Evolutionary conservation across 2,329 filamentous ascomycete species (phyloP).

Genomic region (Pseudogymnoascus sp.): DNA sequence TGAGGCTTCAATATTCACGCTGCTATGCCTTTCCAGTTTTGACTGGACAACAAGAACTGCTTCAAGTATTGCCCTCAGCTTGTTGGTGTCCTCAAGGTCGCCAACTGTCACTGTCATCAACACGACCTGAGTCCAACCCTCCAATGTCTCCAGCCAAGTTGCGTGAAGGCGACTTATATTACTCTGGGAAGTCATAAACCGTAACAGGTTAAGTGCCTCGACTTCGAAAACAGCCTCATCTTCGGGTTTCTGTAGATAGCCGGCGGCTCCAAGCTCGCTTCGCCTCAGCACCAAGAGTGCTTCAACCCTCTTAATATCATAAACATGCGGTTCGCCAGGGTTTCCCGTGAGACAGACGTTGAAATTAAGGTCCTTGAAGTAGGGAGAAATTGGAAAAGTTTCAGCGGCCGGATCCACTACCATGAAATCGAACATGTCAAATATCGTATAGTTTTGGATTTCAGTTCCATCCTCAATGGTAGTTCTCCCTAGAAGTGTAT

Average conservation of each 20-base stretch:
- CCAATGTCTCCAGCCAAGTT: constrained; percentile 57
- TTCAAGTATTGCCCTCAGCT: constrained; percentile 73
- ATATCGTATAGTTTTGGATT: constrained; percentile 64
- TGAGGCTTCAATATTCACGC: constrained; percentile 60
- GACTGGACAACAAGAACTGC: constrained; percentile 81
- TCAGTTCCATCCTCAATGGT: constrained; percentile 57
- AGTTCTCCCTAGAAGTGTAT: constrained; percentile 70
- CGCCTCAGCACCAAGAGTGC: constrained; percentile 66
- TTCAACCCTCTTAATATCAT: constrained; percentile 61
- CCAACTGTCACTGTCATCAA: constrained; percentile 76
- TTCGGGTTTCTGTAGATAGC: constrained; percentile 40
- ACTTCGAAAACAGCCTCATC: constrained; percentile 43
- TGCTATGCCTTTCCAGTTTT: constrained; percentile 70
- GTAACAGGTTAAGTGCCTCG: constrained; percentile 52
- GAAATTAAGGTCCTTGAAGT: constrained; percentile 60
- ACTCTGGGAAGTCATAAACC: constrained; percentile 56
- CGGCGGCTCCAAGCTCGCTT: constrained; percentile 47
- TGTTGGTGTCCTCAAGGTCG: constrained; percentile 64
- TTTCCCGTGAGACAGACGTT: constrained; percentile 54
- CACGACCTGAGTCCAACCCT: constrained; percentile 76
- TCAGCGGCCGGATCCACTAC: constrained; percentile 42
- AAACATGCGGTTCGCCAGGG: constrained; percentile 48
- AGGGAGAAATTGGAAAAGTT: constrained; percentile 45
- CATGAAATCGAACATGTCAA: constrained; percentile 90
- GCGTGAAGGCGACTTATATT: constrained; percentile 46